Base-by-base conservation (phyloP, 176 grass and related monocot genomes). In the Triticum aestivum region DNA sequence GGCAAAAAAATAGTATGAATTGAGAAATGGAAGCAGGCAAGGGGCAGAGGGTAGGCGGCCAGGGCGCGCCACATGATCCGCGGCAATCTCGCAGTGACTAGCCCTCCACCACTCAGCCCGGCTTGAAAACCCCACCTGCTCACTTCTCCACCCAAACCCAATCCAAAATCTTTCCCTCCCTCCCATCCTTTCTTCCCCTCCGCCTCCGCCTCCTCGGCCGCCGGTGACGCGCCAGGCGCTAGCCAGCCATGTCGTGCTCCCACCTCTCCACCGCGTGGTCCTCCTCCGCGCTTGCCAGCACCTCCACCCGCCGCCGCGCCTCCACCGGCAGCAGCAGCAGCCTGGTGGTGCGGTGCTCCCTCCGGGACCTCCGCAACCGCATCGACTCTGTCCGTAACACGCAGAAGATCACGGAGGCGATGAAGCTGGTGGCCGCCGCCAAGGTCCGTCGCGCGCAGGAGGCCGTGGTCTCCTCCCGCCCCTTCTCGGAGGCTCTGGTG, bases 331-430 rank as follows among this genome's bases (percentile, higher is more conserved):
- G 44, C 68, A 11, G 21, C 42, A 20, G 65, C 68, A n/a, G 85
- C 12, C 73, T 85, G 23, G 59, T 91, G 61, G 90, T 94, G 66
- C 84, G 86, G 13, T 97, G 94, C 86, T 65, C 76, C 20, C 90
- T 94, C 17, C 88, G 92, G 11, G 92, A 97, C 29, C 90, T 97
- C 34, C 89, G 92, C 20, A 87, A 45, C 47, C 92, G 94, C 81
- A 97, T 97, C 76, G 88, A 92, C 49, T 97, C 94, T 4, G 94
- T 97, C 52, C 65, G 79, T 11, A 97, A 97, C 88, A 97, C 94
- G 63, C 90, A 97, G 84, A 97, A 97, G 94, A 97, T 97, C 83
- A 97, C 94, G 9, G 94, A 97, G 86, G 94, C 94, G 73, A 97
- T 97, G 94, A 97, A 97, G 90, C 92, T 94, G 3, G 94, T 97